Percentiles rank a stretch among this genome's conserved stretches.
Conservation (phyloP, 441 rosid species). For the Biscutella laevigata region DNA sequence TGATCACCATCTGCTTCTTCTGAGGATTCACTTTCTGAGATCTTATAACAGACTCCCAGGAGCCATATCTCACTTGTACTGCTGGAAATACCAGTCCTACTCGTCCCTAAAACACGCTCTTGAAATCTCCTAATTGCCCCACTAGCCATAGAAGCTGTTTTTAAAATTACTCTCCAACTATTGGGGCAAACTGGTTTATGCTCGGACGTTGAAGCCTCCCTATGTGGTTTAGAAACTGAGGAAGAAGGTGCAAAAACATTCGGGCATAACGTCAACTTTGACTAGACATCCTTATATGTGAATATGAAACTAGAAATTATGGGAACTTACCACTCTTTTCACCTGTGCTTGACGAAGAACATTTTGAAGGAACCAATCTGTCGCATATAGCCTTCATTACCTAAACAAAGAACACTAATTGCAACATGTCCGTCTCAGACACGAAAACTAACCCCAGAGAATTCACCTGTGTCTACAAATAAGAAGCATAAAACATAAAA, state of each 20-base stretch:
- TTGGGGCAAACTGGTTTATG: slow-evolving; percentile 34
- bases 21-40: slow-evolving; percentile 39
- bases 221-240: slow-evolving; percentile 46
- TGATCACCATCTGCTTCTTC: slow-evolving; percentile 31
- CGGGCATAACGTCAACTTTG: slow-evolving; percentile 52
- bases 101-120: slow-evolving; percentile 66
- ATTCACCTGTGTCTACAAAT: slow-evolving; percentile 22
- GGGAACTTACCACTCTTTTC: slow-evolving; percentile 32
- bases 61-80: slow-evolving; percentile 75
- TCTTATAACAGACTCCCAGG: slow-evolving; percentile 62
- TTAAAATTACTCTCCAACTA: slow-evolving; percentile 71
- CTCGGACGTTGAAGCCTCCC: slow-evolving; percentile 38
- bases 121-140: slow-evolving; percentile 86
- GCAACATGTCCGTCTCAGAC: slow-evolving; percentile 27
- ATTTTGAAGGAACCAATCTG: slow-evolving; percentile 39
- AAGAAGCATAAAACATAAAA: neutral
- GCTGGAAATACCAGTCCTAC: slow-evolving; percentile 55
- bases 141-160: slow-evolving; percentile 43
- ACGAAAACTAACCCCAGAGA: slow-evolving; percentile 23
- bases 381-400: slow-evolving; percentile 76
- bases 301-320: slow-evolving; percentile 38
- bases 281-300: slow-evolving; percentile 34
- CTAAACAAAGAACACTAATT: slow-evolving; percentile 39
- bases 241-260: slow-evolving; percentile 56
- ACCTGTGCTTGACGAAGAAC: slow-evolving; percentile 34